Evolutionary conservation across 495 filamentous ascomycete genomes (phyloP).

Genomic region (Aspergillus nidulans): DNA sequence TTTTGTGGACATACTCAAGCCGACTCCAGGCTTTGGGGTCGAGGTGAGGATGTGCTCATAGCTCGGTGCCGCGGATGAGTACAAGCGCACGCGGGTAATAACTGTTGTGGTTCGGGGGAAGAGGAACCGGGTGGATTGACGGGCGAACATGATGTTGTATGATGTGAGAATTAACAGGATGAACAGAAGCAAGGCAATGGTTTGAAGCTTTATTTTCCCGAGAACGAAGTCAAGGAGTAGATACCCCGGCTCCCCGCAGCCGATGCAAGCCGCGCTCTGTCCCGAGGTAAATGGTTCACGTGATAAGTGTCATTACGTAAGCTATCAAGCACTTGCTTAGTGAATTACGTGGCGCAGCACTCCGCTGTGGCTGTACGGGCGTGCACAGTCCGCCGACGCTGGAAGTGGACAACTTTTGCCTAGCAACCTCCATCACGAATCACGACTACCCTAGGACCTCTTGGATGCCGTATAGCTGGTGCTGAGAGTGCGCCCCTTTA

Average conservation of each 20-base stretch:
- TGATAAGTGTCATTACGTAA: neutral
- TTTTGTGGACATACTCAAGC: slow-evolving; percentile 59
- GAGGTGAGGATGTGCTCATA: slow-evolving; percentile 84
- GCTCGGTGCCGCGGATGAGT: slow-evolving; percentile 51
- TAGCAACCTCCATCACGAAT: slow-evolving; percentile 14
- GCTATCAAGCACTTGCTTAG: neutral
- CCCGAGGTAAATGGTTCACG: slow-evolving; percentile 1
- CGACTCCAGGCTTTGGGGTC: slow-evolving; percentile 80
- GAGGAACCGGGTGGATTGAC: slow-evolving; percentile 54
- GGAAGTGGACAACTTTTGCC: slow-evolving; percentile 41
- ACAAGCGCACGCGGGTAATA: slow-evolving; percentile 48
- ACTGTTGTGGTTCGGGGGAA: slow-evolving; percentile 50
- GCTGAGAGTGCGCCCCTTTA: slow-evolving; percentile 4
- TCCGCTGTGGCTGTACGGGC: slow-evolving; percentile 14
- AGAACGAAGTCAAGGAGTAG: neutral
- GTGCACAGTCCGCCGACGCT: slow-evolving; percentile 3
- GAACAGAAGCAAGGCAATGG: slow-evolving; percentile 1
- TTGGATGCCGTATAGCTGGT: neutral
- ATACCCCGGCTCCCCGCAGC: neutral
- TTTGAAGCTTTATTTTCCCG: neutral
- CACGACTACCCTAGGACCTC: slow-evolving; percentile 8
- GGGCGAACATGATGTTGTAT: slow-evolving; percentile 47
- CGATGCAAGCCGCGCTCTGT: slow-evolving; percentile 3
- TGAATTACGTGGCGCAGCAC: neutral
- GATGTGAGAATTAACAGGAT: slow-evolving; percentile 5